A percentile compares a stretch with the other conserved stretches of the same genome.
These are phyloP conservation scores for Aspergillus fumigatiaffinis DNA, from an alignment of 2,329 filamentous ascomycete genomes.

Conservation along the genomic window DNA sequence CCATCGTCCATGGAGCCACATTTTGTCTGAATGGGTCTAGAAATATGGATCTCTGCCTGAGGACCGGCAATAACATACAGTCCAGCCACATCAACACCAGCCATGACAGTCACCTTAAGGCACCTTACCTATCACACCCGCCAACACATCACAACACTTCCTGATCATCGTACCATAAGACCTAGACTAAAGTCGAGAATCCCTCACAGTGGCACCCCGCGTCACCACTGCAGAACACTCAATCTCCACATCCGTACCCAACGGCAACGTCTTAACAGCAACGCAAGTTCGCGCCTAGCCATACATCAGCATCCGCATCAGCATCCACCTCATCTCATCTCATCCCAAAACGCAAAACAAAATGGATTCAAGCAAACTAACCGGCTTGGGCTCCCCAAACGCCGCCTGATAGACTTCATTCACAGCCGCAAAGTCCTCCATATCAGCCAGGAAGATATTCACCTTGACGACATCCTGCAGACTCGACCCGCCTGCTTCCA, in stretches of 20 bases:
- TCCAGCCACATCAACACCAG: too few relatives aligned
- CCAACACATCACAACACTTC: neutral
- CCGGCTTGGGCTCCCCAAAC: slow-evolving; percentile 25
- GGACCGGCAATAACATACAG: too few relatives aligned
- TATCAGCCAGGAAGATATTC: slow-evolving; percentile 62
- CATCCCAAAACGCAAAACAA: neutral
- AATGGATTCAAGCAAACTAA: slow-evolving; percentile 12
- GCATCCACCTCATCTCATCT: too few relatives aligned
- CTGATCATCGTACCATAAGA: neutral
- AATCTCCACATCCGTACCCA: slow-evolving; percentile 53
- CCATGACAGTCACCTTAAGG: neutral
- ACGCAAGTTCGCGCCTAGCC: slow-evolving; percentile 42
- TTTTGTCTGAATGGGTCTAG: too few relatives aligned
- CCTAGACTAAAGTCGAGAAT: slow-evolving; percentile 20
- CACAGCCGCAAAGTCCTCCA: slow-evolving; percentile 67
- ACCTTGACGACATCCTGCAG: slow-evolving; percentile 61
- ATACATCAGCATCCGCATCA: neutral
- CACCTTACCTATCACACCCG: neutral
- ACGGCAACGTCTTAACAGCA: slow-evolving; percentile 48
- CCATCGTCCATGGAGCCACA: too few relatives aligned
- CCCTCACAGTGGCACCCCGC: slow-evolving; percentile 4
- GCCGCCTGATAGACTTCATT: slow-evolving; percentile 65
- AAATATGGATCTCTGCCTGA: too few relatives aligned
- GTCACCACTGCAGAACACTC: slow-evolving; percentile 46
- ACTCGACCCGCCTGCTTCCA: slow-evolving; percentile 56